Base-by-base conservation (phyloP, 306 rosid species). In the Pachyrhizus erosus region DNA sequence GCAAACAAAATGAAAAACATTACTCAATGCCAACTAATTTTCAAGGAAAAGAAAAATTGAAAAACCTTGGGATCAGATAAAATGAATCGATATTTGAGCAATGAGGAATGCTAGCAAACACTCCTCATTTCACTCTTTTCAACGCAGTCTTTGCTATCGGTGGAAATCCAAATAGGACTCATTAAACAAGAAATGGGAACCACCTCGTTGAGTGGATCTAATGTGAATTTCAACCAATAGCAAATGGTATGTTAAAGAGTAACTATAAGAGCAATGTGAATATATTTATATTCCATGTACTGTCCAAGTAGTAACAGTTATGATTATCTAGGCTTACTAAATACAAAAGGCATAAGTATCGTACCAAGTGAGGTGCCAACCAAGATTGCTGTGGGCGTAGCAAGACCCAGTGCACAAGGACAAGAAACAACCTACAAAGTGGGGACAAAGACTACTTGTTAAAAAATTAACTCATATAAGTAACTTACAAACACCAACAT, bases 391-490 rank as follows among this genome's bases (percentile, higher is more conserved):
- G 98, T 96, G 68, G 98, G 99, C 74, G 99, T 96, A 77, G 98
- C 99, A 73, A 96, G 98, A 86, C 99, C 99, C 84, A 96, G 73
- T 69, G 97, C 99, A 77, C 99, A 96, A 45, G 99, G 99, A 84
- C 98, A 96, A 82, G 98, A 96, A 80, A 96, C 98, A 76, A 96
- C 99, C 98, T 96, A 93, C 73, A 84, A 29, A 70, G 12, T 21
- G 20, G 62, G 61, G 65, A 67, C 70, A 83, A 70, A 78, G 24
- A 60, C 26, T 45, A 48, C 52, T 60, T 9, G 15, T 49, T 34
- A 42, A 60, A 51, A 54, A 40, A 0, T 20, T 10, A 65, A 43
- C 58, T 79, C 54, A 57, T 13, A 67, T 13, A 67, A 60, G 43
- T 34, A 61, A 61, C 80, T 61, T 46, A 26, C 37, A 83, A 80